These are phyloP conservation scores for Boletus rufocinnamomeus DNA, from an alignment of 768 basidiomycete genomes.

Conservation along the genomic window DNA sequence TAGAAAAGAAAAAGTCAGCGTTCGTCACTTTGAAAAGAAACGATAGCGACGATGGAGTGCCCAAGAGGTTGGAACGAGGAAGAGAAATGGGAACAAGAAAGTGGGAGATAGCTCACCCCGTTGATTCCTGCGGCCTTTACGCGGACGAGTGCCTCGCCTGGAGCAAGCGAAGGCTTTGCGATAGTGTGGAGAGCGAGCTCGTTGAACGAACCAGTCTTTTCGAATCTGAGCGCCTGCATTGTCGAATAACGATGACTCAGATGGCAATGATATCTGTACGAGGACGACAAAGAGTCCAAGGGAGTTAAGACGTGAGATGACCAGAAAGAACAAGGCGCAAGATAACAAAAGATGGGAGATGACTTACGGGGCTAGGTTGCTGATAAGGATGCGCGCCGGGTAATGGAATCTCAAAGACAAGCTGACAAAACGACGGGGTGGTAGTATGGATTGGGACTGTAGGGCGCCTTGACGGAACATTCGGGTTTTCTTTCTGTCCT, in stretches of 20 bases:
- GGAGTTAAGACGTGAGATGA: neutral
- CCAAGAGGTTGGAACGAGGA: neutral
- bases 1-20: neutral
- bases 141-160: constrained; percentile 36
- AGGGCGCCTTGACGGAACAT: constrained; percentile 17
- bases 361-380: constrained; percentile 8
- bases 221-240: constrained; percentile 38
- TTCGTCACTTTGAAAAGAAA: neutral
- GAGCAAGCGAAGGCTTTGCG: constrained; percentile 27
- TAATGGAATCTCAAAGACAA: neutral
- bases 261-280: constrained; percentile 4
- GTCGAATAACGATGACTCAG: constrained; percentile 5
- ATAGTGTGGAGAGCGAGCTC: constrained; percentile 26
- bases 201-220: constrained; percentile 35
- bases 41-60: neutral
- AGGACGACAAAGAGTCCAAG: neutral
- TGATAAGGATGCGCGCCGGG: neutral
- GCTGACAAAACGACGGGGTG: constrained; percentile 1
- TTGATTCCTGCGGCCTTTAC: constrained; percentile 38
- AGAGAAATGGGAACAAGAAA: neutral
- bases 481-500: neutral
- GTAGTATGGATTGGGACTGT: neutral
- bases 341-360: neutral
- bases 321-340: neutral
- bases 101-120: constrained; percentile 23